Evolutionary conservation across 306 rosid species (phyloP).

Genomic region (Parietaria judaica): DNA sequence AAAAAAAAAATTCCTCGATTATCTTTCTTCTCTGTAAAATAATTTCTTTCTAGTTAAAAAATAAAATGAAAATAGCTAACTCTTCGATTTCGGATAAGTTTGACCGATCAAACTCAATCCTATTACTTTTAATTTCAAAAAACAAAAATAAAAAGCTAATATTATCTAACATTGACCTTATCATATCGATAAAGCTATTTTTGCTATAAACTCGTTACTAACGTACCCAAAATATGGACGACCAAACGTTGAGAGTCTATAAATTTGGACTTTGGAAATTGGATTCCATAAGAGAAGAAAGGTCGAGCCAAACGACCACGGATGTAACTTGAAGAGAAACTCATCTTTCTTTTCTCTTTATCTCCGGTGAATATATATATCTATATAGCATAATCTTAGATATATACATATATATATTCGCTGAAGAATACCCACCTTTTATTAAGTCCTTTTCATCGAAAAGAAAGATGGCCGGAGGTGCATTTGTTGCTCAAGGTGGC

Average conservation of each 20-base stretch:
- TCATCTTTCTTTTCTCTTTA: constrained; percentile 7
- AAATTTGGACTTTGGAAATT: background rate
- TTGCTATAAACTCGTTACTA: background rate
- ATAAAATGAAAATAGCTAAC: too few relatives aligned
- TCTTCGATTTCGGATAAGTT: too few relatives aligned
- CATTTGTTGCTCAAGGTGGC: constrained; percentile 21
- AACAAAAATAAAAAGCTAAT: too few relatives aligned
- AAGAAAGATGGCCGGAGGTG: constrained; percentile 32
- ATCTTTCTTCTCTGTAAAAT: too few relatives aligned
- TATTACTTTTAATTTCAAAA: too few relatives aligned
- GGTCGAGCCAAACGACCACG: background rate
- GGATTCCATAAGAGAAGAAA: background rate
- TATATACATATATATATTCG: background rate
- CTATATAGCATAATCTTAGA: background rate
- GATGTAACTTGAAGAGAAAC: background rate
- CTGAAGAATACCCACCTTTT: background rate
- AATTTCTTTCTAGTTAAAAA: too few relatives aligned
- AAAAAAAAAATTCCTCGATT: too few relatives aligned
- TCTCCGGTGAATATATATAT: constrained; percentile 1
- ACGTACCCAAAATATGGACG: background rate
- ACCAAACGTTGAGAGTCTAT: background rate
- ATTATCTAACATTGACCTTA: background rate
- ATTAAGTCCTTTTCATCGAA: background rate
- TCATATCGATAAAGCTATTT: background rate
- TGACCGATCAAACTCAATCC: too few relatives aligned